These are phyloP conservation scores for Cutaneotrichosporon daszewskae DNA, from an alignment of 1,284 basidiomycete genomes.

Conservation along the genomic window DNA sequence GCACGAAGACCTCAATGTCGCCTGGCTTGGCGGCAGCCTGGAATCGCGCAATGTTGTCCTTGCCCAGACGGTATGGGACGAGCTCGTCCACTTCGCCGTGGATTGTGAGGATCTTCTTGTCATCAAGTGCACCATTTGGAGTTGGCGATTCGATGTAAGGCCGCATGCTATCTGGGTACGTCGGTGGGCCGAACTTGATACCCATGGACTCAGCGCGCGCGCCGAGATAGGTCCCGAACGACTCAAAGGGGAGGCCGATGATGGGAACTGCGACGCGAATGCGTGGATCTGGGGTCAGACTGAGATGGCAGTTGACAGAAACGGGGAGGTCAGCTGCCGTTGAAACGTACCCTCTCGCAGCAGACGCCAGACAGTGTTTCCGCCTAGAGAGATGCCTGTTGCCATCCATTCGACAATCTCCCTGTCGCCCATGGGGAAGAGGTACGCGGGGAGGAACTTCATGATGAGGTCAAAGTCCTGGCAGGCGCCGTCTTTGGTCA, in stretches of 20 bases:
- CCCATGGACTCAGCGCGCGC: slow-evolving; percentile 53
- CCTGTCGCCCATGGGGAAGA: slow-evolving; percentile 67
- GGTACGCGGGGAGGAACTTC: slow-evolving; percentile 68
- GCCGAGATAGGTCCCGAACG: slow-evolving; percentile 53
- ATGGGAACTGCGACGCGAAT: slow-evolving; percentile 65
- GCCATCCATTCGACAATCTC: slow-evolving; percentile 61
- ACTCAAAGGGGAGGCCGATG: slow-evolving; percentile 71
- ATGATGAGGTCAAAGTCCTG: slow-evolving; percentile 73
- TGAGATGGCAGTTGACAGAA: background rate
- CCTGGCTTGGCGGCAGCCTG: slow-evolving; percentile 9
- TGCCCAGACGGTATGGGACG: slow-evolving; percentile 34
- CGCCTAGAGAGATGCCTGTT: slow-evolving; percentile 53
- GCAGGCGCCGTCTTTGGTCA: slow-evolving; percentile 56
- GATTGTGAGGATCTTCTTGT: slow-evolving; percentile 64
- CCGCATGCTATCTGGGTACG: slow-evolving; percentile 57
- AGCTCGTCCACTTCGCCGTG: slow-evolving; percentile 51
- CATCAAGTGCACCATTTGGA: slow-evolving; percentile 55
- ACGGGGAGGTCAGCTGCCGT: background rate
- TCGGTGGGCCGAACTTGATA: slow-evolving; percentile 54
- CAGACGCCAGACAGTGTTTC: slow-evolving; percentile 47
- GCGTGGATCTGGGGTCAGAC: slow-evolving; percentile 56
- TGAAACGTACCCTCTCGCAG: slow-evolving; percentile 46
- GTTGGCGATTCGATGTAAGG: slow-evolving; percentile 52
- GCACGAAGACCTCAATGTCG: slow-evolving; percentile 38
- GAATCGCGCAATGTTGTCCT: slow-evolving; percentile 35